These are phyloP conservation scores for Theileria orientalis DNA, from an alignment of 169 alveolate species.

Conservation along the genomic window DNA sequence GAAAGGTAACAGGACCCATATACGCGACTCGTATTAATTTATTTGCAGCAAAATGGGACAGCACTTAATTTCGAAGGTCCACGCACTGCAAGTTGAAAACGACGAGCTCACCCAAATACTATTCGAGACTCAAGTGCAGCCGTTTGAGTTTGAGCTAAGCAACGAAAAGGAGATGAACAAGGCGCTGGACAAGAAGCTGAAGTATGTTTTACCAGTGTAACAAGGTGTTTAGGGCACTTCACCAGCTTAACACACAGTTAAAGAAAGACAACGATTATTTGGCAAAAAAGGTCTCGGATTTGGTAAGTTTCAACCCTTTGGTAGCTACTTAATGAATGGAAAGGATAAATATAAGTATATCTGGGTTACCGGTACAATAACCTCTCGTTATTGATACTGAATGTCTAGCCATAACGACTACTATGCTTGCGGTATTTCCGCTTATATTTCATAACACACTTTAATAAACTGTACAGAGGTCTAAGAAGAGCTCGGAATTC, in stretches of 20 bases:
- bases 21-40: not conserved
- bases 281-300: constrained; percentile 1
- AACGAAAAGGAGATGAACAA: constrained; percentile 46
- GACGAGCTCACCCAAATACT: constrained; percentile 47
- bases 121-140: constrained; percentile 49
- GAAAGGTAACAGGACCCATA: constrained; percentile 39
- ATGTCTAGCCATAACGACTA: too few relatives aligned
- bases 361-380: too few relatives aligned
- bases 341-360: too few relatives aligned
- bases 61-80: constrained; percentile 37
- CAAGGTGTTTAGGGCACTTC: not conserved
- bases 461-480: not conserved
- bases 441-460: not conserved
- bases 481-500: not conserved
- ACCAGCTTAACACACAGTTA: constrained; percentile 23
- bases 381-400: too few relatives aligned
- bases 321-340: not conserved
- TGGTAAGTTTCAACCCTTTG: not conserved
- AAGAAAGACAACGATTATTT: constrained; percentile 19
- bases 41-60: constrained; percentile 35
- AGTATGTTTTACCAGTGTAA: not conserved
- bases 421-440: not conserved
- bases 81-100: constrained; percentile 35
- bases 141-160: constrained; percentile 43
- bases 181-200: constrained; percentile 36